phyloP scores from a whole-genome alignment of 1,284 basidiomycete genomes.

The Pseudozyma hubeiensis region DNA sequence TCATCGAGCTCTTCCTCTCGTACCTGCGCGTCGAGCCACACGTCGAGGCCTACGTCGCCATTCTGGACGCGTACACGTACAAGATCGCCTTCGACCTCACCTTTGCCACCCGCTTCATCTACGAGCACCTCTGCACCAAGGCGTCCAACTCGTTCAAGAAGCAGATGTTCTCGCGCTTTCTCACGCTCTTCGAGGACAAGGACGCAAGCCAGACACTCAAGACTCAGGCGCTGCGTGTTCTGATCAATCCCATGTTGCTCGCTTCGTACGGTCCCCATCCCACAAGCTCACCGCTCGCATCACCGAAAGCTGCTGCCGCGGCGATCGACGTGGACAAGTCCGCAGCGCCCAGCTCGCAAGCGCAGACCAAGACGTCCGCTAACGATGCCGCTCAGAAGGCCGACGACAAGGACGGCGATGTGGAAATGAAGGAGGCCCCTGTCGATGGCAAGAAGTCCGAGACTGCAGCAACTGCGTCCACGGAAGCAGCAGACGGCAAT shows the following conservation, averaged over 20 bases:
- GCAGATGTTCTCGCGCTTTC: constrained; percentile 85
- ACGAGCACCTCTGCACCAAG: constrained; percentile 80
- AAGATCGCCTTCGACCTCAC: constrained; percentile 85
- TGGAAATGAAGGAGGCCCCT: constrained; percentile 61
- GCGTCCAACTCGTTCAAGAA: constrained; percentile 77
- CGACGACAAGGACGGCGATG: constrained; percentile 70
- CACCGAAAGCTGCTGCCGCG: constrained; percentile 18
- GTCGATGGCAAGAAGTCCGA: constrained; percentile 25
- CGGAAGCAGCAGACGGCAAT: constrained; percentile 1
- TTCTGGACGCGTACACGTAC: constrained; percentile 85
- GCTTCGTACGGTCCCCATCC: constrained; percentile 74
- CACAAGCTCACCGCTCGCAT: constrained; percentile 23
- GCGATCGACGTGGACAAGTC: constrained; percentile 7
- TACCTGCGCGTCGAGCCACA: constrained; percentile 76
- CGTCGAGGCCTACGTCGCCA: constrained; percentile 88
- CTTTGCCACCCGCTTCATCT: constrained; percentile 86
- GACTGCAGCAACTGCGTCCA: constrained; percentile 5
- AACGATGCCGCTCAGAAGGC: background rate
- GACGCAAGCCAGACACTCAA: constrained; percentile 82
- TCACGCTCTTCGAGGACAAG: constrained; percentile 82
- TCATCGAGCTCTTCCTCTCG: constrained; percentile 74
- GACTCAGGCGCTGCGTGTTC: constrained; percentile 83
- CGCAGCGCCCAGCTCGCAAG: constrained; percentile 1
- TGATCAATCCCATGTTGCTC: constrained; percentile 89
- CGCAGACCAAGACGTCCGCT: background rate